phyloP scores from a whole-genome alignment of 2,329 filamentous ascomycete species.

The Fusarium euwallaceae region DNA sequence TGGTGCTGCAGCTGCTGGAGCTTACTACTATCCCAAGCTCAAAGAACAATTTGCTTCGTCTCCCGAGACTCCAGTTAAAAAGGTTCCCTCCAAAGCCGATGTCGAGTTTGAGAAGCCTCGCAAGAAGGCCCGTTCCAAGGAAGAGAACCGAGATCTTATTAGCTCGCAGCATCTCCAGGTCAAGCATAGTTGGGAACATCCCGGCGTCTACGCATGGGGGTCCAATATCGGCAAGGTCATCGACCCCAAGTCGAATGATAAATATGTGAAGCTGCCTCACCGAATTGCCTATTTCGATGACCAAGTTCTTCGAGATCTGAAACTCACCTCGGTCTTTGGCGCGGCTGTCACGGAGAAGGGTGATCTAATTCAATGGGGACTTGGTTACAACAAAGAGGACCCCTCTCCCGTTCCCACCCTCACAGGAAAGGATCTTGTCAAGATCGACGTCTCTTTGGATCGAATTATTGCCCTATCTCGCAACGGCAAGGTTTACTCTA shows the following conservation, averaged over 20 bases:
- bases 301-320: conserved; percentile 86
- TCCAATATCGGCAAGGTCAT: conserved; percentile 88
- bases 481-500: conserved; percentile 83
- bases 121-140: conserved; percentile 69
- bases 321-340: conserved; percentile 84
- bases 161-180: conserved; percentile 91
- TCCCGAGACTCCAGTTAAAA: conserved; percentile 31
- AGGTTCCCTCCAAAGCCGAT: conserved; percentile 58
- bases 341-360: conserved; percentile 90
- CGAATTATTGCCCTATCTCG: conserved; percentile 84
- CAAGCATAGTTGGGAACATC: conserved; percentile 82
- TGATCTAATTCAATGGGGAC: conserved; percentile 92
- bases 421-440: conserved; percentile 82
- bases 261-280: conserved; percentile 82
- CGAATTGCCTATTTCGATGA: conserved; percentile 87
- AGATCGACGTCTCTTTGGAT: conserved; percentile 83
- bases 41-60: conserved; percentile 43
- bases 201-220: conserved; percentile 95
- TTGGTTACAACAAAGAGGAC: conserved; percentile 75
- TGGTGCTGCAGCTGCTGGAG: conserved; percentile 55
- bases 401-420: conserved; percentile 78
- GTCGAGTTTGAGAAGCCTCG: conserved; percentile 78
- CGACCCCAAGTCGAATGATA: conserved; percentile 83
- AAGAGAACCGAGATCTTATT: conserved; percentile 81
- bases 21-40: conserved; percentile 55